These are phyloP conservation scores for Entomortierella beljakovae DNA, from an alignment of 192 early-diverging fungal species.

Conservation along the genomic window DNA sequence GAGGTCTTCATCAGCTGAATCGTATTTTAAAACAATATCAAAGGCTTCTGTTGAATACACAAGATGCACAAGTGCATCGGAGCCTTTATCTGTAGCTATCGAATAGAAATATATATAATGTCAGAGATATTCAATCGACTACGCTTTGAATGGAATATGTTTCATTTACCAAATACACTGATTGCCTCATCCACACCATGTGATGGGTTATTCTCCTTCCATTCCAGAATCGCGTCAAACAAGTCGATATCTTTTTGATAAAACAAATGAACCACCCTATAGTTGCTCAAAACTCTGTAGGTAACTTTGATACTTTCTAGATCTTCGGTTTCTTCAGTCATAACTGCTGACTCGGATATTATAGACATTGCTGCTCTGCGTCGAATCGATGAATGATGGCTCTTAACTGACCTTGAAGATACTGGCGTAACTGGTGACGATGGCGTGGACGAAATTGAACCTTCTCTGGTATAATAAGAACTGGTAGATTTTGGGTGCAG, in stretches of 20 bases:
- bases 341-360: background rate
- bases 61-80: conserved; percentile 37
- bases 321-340: conserved; percentile 4
- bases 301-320: conserved; percentile 23
- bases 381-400: conserved; percentile 18
- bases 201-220: conserved; percentile 30
- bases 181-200: conserved; percentile 42
- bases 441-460: background rate
- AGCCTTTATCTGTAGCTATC: conserved; percentile 20
- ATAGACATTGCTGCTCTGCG: background rate
- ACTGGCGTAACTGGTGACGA: conserved; percentile 12
- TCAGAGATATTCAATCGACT: background rate
- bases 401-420: conserved; percentile 10
- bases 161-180: conserved; percentile 29
- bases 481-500: background rate
- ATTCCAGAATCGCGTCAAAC: conserved; percentile 43
- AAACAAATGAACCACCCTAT: conserved; percentile 36
- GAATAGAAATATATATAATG: background rate
- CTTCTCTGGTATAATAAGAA: background rate
- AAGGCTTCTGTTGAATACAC: conserved; percentile 49
- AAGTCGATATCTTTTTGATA: conserved; percentile 31
- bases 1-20: conserved; percentile 16
- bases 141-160: background rate
- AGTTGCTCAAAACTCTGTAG: conserved; percentile 30
- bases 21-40: conserved; percentile 37